Percentiles rank a stretch among this genome's conserved stretches.
Conservation (phyloP, 768 basidiomycete species). For the Suillus decipiens region DNA sequence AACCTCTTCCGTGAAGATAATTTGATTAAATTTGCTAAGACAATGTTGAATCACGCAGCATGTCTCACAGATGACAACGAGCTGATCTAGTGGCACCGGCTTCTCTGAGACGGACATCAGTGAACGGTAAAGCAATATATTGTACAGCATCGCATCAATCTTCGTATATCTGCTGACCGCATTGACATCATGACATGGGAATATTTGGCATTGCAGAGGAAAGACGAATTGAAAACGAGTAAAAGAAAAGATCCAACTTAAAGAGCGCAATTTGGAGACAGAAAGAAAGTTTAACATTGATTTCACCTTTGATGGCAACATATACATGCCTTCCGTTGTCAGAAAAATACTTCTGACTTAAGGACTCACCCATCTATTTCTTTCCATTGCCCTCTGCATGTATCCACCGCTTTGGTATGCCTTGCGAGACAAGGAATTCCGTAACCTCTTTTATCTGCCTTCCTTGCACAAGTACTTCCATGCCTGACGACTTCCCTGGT, state of each 20-base stretch:
- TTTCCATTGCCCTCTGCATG: slow-evolving; percentile 48
- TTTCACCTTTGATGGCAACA: not conserved
- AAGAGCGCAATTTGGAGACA: not conserved
- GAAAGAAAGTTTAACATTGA: not conserved
- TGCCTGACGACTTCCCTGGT: slow-evolving; percentile 55
- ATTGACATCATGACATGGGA: too few relatives aligned
- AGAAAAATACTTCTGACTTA: slow-evolving; percentile 4
- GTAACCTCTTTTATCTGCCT: slow-evolving; percentile 69
- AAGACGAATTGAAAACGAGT: too few relatives aligned
- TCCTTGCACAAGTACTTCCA: slow-evolving; percentile 85
- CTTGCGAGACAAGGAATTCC: slow-evolving; percentile 65
- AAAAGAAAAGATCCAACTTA: not conserved
- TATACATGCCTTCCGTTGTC: slow-evolving; percentile 7
- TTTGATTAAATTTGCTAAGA: not conserved
- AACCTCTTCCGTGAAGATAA: not conserved
- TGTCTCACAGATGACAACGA: not conserved
- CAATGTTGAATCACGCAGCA: not conserved
- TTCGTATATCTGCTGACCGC: too few relatives aligned
- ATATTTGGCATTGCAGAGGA: too few relatives aligned
- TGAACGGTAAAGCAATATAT: too few relatives aligned
- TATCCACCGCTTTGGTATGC: slow-evolving; percentile 85
- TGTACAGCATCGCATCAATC: too few relatives aligned
- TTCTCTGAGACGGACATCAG: not conserved
- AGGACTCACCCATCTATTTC: slow-evolving; percentile 35
- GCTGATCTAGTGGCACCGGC: not conserved